phyloP scores from a whole-genome alignment of 352 stramenopile species.

The Phytophthora citrophthora region DNA sequence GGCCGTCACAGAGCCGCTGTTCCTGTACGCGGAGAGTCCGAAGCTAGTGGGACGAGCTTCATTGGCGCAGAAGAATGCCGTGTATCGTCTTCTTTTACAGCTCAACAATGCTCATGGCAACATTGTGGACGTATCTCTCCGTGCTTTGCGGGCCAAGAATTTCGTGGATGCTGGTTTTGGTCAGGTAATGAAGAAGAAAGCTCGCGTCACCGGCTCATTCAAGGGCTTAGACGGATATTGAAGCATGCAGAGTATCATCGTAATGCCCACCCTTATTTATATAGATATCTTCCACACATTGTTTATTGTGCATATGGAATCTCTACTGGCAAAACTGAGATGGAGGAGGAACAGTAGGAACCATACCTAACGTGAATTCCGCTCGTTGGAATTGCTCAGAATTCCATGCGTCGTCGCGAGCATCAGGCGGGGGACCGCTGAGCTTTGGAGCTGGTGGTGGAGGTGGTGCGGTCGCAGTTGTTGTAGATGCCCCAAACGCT shows the following conservation, averaged over 20 bases:
- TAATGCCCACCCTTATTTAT: conserved; percentile 34
- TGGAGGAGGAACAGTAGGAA: conserved; percentile 63
- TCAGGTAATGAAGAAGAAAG: conserved; percentile 63
- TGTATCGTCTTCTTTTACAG: conserved; percentile 56
- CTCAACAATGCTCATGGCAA: conserved; percentile 60
- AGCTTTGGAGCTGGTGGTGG: conserved; percentile 18
- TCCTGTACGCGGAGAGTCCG: conserved; percentile 75
- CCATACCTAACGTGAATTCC: conserved; percentile 64
- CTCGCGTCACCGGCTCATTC: conserved; percentile 30
- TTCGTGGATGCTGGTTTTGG: conserved; percentile 63
- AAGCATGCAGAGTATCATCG: conserved; percentile 9
- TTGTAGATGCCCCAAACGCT: conserved; percentile 17
- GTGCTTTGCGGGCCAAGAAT: conserved; percentile 67
- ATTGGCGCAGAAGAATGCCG: conserved; percentile 50
- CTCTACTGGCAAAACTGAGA: conserved; percentile 52
- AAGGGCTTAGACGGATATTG: conserved; percentile 42
- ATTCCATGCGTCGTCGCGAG: conserved; percentile 72
- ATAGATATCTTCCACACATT: conserved; percentile 19
- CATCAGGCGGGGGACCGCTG: conserved; percentile 27
- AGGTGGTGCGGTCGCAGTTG: conserved; percentile 8
- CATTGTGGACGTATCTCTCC: conserved; percentile 62
- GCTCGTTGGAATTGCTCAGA: conserved; percentile 56
- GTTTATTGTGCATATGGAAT: conserved; percentile 8
- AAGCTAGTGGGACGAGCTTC: conserved; percentile 56
- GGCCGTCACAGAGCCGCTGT: conserved; percentile 31